phyloP scores from a whole-genome alignment of 2,329 filamentous ascomycete species.

The Botrytis galanthina region DNA sequence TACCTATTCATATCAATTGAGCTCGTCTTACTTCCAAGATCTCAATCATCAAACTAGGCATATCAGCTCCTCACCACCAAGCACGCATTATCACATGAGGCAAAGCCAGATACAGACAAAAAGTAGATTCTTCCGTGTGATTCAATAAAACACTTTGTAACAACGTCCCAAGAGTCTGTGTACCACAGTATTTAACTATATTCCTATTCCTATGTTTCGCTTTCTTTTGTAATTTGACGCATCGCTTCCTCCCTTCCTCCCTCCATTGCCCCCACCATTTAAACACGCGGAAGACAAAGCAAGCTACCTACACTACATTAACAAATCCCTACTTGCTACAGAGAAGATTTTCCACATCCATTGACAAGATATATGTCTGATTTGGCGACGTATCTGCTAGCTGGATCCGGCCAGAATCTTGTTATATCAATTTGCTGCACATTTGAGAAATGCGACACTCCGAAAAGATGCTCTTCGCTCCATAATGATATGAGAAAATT shows the following conservation, averaged over 20 bases:
- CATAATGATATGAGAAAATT: conserved; percentile 10
- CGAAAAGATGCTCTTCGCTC: conserved; percentile 6
- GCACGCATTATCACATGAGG: background rate
- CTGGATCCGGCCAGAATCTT: background rate
- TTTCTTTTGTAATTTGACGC: background rate
- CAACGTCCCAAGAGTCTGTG: background rate
- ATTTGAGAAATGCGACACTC: conserved; percentile 15
- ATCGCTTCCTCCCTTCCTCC: background rate
- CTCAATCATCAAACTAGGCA: background rate
- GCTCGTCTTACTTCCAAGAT: background rate
- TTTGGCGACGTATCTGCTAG: background rate
- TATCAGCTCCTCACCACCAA: background rate
- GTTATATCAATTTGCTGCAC: background rate
- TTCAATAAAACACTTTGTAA: background rate
- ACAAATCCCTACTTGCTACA: conserved; percentile 4
- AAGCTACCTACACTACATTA: conserved; percentile 5
- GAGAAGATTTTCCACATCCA: conserved; percentile 3
- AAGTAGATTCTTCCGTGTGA: background rate
- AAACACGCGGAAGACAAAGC: background rate
- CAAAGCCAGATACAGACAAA: background rate
- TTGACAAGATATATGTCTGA: background rate
- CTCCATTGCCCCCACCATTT: background rate
- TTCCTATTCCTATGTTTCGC: conserved; percentile 13
- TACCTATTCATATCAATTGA: background rate
- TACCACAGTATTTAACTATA: conserved; percentile 8